Evolutionary conservation across 2,329 filamentous ascomycete species (phyloP).

Genomic region (Xylariaceae sp.): DNA sequence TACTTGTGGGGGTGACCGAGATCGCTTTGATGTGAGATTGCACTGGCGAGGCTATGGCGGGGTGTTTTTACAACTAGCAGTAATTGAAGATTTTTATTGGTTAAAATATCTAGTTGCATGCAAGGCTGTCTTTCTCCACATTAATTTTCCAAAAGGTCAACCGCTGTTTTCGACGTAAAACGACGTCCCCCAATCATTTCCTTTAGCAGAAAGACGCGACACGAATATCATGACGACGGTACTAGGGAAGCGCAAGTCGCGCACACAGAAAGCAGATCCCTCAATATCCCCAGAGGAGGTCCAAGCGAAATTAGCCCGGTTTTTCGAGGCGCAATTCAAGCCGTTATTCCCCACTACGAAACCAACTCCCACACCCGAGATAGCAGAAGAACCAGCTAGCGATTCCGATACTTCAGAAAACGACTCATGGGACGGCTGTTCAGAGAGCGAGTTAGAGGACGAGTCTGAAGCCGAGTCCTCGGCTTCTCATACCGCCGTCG

Average conservation of each 20-base stretch:
- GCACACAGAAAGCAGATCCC: slow-evolving; percentile 37
- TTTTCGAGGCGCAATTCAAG: slow-evolving; percentile 89
- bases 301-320: slow-evolving; percentile 78
- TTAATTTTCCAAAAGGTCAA: slow-evolving; percentile 28
- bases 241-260: slow-evolving; percentile 59
- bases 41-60: slow-evolving; percentile 33
- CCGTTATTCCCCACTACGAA: slow-evolving; percentile 58
- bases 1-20: slow-evolving; percentile 22
- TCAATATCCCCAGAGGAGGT: slow-evolving; percentile 57
- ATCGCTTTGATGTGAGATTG: no score
- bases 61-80: slow-evolving; percentile 21
- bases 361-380: slow-evolving; percentile 25
- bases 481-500: slow-evolving; percentile 46
- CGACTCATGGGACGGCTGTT: slow-evolving; percentile 30
- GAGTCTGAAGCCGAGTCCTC: slow-evolving; percentile 38
- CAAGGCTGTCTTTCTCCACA: slow-evolving; percentile 24
- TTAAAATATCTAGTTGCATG: background rate
- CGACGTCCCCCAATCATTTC: background rate
- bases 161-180: background rate
- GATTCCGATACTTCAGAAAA: slow-evolving; percentile 18
- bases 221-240: slow-evolving; percentile 48
- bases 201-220: background rate
- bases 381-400: slow-evolving; percentile 48
- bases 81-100: slow-evolving; percentile 30
- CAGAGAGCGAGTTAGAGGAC: slow-evolving; percentile 61